Base-by-base conservation (phyloP, 345 rosid species). In the Salix purpurea region DNA sequence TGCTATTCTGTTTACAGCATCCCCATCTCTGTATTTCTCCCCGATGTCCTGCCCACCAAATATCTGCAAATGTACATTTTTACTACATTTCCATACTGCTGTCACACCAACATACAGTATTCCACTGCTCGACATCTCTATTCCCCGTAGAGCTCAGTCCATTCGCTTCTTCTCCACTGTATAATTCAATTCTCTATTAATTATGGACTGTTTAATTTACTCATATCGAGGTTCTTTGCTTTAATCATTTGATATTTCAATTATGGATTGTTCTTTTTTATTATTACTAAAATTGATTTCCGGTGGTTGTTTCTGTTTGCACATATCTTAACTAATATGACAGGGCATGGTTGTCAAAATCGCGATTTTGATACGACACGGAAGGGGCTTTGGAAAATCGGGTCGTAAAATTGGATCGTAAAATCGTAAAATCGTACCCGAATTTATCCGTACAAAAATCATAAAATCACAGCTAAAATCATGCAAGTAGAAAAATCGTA, bases 11-110 rank as follows among this genome's bases (percentile, higher is more conserved):
- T 75, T 42, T 67, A 46, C 64, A n/a, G 14, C 6, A 24, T 58
- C 24, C 46, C 14, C 26, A 68, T 64, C 74, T 52, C 73, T 71
- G 75, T 32, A 46, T 37, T 62, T 70, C 70, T 52, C 50, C 56
- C 60, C 7, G 44, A 37, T n/a, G 28, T 14, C 64, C 34, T 8
- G 61, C 61, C 64, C 34, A 12, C 28, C 60, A 32, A 48, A 77
- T 72, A 72, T 32, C 77, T 75, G 83, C 89, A 83, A 84, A 76
- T 77, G 85, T 79, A 83, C 84, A 84, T 79, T 44, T 65, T 40
- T 24, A 34, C 19, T 75, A 64, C 67, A 71, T 39, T 40, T 46
- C 69, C 68, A 46, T 34, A 11, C 34, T 16, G 60, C 70, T 46
- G 70, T 71, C 65, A 70, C 40, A 30, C 70, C 10, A 48, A 5